These are phyloP conservation scores for Lactifluus subvellereus DNA, from an alignment of 768 basidiomycete species.

Conservation along the genomic window DNA sequence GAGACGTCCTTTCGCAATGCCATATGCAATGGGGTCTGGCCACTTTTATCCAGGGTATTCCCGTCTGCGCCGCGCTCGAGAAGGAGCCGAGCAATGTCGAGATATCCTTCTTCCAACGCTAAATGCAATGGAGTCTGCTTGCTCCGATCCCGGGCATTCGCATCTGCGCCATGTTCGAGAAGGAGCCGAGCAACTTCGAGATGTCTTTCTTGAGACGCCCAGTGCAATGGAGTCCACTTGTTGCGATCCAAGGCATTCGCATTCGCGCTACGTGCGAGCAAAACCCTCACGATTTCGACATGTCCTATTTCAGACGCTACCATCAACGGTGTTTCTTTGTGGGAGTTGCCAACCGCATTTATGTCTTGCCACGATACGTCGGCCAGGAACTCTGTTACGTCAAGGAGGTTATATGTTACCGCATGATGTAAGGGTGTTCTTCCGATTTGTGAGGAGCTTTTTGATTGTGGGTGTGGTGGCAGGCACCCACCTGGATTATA, in stretches of 20 bases:
- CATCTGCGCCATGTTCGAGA: background rate
- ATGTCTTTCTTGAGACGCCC: background rate
- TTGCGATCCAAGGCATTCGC: background rate
- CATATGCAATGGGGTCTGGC: background rate
- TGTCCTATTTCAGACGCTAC: background rate
- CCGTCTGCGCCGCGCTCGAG: background rate
- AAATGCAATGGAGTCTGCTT: background rate
- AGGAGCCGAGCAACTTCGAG: background rate
- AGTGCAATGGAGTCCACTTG: background rate
- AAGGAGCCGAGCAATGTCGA: background rate
- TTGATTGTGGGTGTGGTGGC: no score
- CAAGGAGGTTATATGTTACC: background rate
- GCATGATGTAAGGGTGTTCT: background rate
- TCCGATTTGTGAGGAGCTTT: background rate
- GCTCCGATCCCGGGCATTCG: background rate
- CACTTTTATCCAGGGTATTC: background rate
- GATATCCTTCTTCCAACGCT: background rate
- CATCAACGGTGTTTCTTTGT: no score
- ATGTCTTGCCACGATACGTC: no score
- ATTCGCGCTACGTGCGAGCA: background rate
- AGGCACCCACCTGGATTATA: background rate
- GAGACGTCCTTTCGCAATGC: background rate
- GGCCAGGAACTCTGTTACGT: no score
- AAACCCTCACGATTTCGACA: background rate
- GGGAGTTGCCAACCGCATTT: no score